Percentiles rank a stretch among this genome's conserved stretches.
Evolutionary conservation across 495 filamentous ascomycete genomes (phyloP).

Genomic region (Aspergillus coremiiformis): DNA sequence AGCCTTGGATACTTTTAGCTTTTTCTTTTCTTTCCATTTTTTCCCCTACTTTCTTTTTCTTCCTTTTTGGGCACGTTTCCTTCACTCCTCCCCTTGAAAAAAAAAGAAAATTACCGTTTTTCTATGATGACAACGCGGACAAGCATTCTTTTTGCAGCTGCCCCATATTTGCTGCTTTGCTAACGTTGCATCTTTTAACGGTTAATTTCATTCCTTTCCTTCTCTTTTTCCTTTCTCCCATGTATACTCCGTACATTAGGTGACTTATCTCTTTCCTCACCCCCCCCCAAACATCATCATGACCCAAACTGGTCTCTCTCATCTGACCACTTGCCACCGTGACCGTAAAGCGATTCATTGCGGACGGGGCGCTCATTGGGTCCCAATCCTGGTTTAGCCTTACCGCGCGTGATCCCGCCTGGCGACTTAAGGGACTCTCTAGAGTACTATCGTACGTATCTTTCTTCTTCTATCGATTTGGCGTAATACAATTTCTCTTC

Average conservation of each 20-base stretch:
- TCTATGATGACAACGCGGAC: neutral
- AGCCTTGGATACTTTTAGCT: neutral
- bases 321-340: slow-evolving; percentile 11
- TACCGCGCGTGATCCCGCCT: slow-evolving; percentile 13
- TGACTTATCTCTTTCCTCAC: neutral
- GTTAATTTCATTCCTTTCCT: too few species aligned
- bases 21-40: slow-evolving; percentile 23
- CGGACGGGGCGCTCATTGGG: slow-evolving; percentile 16
- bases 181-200: too few species aligned
- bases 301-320: neutral
- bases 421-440: neutral
- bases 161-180: too few species aligned
- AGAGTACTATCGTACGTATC: neutral
- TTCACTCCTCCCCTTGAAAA: slow-evolving; percentile 10
- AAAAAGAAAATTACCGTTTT: too few species aligned
- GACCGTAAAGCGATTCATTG: slow-evolving; percentile 4
- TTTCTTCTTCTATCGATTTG: neutral
- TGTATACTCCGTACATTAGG: too few species aligned
- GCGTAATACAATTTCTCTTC: neutral
- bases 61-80: slow-evolving; percentile 7
- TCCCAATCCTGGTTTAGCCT: neutral
- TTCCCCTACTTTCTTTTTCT: slow-evolving; percentile 16
- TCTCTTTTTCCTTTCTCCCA: too few species aligned
- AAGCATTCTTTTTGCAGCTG: neutral
- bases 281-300: neutral